Base-by-base conservation (phyloP, 202 grass and related monocot genomes). In the Eragrostis tef region DNA sequence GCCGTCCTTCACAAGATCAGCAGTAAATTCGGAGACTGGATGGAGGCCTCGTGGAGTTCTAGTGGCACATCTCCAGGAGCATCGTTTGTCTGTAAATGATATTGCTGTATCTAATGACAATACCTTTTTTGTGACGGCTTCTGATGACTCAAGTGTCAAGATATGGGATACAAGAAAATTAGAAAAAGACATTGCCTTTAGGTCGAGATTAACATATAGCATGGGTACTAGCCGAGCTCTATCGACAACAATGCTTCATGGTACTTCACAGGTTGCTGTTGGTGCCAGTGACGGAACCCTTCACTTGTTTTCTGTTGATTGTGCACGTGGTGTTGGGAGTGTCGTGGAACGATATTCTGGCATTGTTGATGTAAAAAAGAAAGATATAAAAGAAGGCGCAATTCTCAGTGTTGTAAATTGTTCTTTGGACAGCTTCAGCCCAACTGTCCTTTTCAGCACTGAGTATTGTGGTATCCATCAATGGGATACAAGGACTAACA, bases 91-190 rank as follows among this genome's bases (percentile, higher is more conserved):
- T 77, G 92, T 98, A 70, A 98, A 98, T 79, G 96, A 98, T 52
- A 91, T 98, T 61, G 80, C 92, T 0, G 85, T 95, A 63, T 91
- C 95, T 12, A 93, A 91, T 6, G 92, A 98, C 79, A 89, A 91
- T 29, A 79, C 87, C 60, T 95, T 95, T 82, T 94, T 98, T 67
- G 73, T 98, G 72, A 94, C 86, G 48, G 95, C 88, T 82, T 98
- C 95, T 3, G 92, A 98, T 42, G 95, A 98, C 74, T 94, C 90
- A 11, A 98, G 88, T 84, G 82, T 98, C 67, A 94, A 90, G 85
- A 93, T 98, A 85, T 98, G 95, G 95, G 95, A 98, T 83, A 91
- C 95, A 76, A 91, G 92, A 82, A 98, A 88, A 67, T 83, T 98
- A 85, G 95, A 98, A 88, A 98, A 94, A 81, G 95, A 95, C 71